phyloP scores from a whole-genome alignment of 192 early-diverging fungal species.

The Phycomyces nitens region DNA sequence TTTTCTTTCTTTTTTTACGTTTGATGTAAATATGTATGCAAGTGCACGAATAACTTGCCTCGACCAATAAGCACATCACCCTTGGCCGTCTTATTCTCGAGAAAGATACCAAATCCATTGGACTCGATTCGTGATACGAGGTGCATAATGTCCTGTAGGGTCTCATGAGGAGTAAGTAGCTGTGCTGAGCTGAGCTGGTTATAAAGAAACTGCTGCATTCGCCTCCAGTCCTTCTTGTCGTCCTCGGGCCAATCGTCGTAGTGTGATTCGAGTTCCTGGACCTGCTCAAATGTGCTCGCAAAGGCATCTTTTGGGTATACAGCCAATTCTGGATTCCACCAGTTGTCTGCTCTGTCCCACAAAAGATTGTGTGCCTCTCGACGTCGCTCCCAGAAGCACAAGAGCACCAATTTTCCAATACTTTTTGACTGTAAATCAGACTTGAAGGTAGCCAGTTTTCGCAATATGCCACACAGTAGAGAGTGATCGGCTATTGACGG shows the following conservation, averaged over 20 bases:
- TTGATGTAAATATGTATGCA: too few relatives aligned
- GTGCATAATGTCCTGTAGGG: slow-evolving; percentile 46
- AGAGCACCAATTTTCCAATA: slow-evolving; percentile 54
- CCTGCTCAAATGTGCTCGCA: slow-evolving; percentile 38
- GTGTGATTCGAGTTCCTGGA: slow-evolving; percentile 53
- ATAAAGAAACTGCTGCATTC: slow-evolving; percentile 43
- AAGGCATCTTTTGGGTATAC: slow-evolving; percentile 24
- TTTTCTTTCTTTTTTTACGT: neutral
- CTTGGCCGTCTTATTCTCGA: slow-evolving; percentile 28
- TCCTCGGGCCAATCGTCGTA: slow-evolving; percentile 58
- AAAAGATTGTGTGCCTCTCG: slow-evolving; percentile 1
- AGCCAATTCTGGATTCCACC: slow-evolving; percentile 1
- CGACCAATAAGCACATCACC: slow-evolving; percentile 35
- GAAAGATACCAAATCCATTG: slow-evolving; percentile 70
- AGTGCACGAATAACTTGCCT: slow-evolving; percentile 25
- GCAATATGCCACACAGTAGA: slow-evolving; percentile 45
- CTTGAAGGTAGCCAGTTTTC: slow-evolving; percentile 59
- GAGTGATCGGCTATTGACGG: slow-evolving; percentile 18
- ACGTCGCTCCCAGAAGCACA: slow-evolving; percentile 34
- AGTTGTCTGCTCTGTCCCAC: slow-evolving; percentile 4
- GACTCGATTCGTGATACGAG: slow-evolving; percentile 58
- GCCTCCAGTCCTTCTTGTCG: slow-evolving; percentile 55
- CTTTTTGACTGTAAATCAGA: slow-evolving; percentile 60
- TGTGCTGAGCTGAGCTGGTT: slow-evolving; percentile 40
- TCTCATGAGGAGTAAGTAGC: slow-evolving; percentile 33